Base-by-base conservation (phyloP, 768 basidiomycete species). In the Boletus pseudopeckii region DNA sequence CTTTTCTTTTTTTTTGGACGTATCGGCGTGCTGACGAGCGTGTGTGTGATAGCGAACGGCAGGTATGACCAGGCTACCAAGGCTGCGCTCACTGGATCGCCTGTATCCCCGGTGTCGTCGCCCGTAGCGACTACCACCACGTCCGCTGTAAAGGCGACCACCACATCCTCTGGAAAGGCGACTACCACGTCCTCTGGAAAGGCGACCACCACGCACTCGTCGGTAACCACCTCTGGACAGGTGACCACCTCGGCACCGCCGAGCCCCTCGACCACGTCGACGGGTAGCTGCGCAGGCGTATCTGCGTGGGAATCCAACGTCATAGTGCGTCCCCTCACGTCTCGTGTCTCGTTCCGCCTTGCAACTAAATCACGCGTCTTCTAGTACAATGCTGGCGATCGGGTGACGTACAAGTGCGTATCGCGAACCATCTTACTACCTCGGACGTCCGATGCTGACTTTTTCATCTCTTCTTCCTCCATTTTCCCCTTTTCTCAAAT, bases 11-110 rank as follows among this genome's bases (percentile, higher is more conserved):
- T 30, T 26, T 36, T 34, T 7, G 3, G 32, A 6, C 5, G 32
- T 42, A 7, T 2, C 10, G 39, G 22, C 8, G 26, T 5, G 10
- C 26, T 28, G 30, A 41, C 36, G 20, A 17, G 8, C 9, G 26
- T 7, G 28, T 0, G 46, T 1, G 11, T 10, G 34, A 28, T 46
- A 73, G 78, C 77, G 7, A 80, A 79, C 55, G 68, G 65, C 24
- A 68, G 77, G 37, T 80, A 63, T 50, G 78, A 79, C 45, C 30
- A 60, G 26, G 71, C 74, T 22, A 68, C 73, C 52, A 81, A 81
- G 64, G 69, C 65, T 39, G 75, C 71, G 22, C 63, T 81, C 37
- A 55, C 61, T 0, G 63, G 68, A 48, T 24, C 45, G 58, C 1
- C 39, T 26, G 39, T 30, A 45, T 26, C 45, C 2, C 8, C 58